phyloP scores from a whole-genome alignment of 2,329 filamentous ascomycete genomes.

The Cordyceps militaris region DNA sequence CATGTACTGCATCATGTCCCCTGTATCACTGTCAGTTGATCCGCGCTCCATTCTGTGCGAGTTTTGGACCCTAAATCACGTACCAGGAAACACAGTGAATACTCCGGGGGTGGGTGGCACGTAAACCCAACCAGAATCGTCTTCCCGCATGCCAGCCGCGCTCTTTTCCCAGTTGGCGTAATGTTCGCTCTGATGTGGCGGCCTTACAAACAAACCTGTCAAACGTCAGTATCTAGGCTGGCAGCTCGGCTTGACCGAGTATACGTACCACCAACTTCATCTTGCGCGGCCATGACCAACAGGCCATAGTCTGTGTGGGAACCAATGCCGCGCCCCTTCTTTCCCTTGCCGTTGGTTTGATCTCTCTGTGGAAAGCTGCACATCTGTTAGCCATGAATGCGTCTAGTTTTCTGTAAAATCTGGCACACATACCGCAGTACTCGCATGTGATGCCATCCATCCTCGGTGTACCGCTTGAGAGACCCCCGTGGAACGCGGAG shows the following conservation, averaged over 20 bases:
- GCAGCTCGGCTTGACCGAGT: background rate
- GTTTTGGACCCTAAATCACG: constrained; percentile 2
- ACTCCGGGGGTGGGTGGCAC: constrained; percentile 37
- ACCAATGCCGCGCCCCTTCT: constrained; percentile 42
- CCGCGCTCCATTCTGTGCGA: background rate
- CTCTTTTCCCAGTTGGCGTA: constrained; percentile 40
- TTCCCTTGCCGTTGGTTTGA: constrained; percentile 40
- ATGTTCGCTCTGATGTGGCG: constrained; percentile 32
- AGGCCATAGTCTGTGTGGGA: constrained; percentile 46
- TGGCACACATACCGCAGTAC: constrained; percentile 33
- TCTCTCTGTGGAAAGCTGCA: constrained; percentile 26
- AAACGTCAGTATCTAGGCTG: background rate
- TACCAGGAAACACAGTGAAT: constrained; percentile 44
- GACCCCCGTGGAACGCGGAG: constrained; percentile 33
- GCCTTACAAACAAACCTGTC: constrained; percentile 38
- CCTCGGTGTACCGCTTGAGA: constrained; percentile 34
- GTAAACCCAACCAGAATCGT: constrained; percentile 40
- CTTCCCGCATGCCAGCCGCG: constrained; percentile 36
- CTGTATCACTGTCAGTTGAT: constrained; percentile 19
- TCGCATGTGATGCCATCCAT: constrained; percentile 46
- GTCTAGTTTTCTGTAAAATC: background rate
- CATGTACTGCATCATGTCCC: constrained; percentile 47
- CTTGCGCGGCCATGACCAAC: constrained; percentile 43
- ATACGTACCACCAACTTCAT: constrained; percentile 38
- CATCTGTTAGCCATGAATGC: background rate